Evolutionary conservation across 148 eudicot species (phyloP).

Genomic region (Camellia granthamiana): DNA sequence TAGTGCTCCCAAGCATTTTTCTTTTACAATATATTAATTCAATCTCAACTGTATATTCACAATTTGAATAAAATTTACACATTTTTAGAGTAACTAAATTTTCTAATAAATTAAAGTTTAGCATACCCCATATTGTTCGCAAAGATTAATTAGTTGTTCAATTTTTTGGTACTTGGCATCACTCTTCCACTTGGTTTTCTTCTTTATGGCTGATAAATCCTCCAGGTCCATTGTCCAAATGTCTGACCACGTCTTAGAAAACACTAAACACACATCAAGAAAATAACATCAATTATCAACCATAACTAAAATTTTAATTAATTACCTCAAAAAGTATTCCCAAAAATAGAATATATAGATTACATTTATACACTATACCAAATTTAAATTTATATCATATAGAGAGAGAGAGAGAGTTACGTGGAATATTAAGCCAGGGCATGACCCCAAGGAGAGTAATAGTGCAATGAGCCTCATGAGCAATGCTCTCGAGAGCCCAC

Average conservation of each 20-base stretch:
- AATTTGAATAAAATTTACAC: too few relatives aligned
- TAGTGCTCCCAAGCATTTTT: too few relatives aligned
- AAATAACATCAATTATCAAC: too few relatives aligned
- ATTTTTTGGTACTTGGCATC: slow-evolving; percentile 27
- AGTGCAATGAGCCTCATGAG: background rate
- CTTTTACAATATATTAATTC: too few relatives aligned
- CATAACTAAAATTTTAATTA: too few relatives aligned
- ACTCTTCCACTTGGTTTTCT: slow-evolving; percentile 18
- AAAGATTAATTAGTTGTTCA: slow-evolving; percentile 17
- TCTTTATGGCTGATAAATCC: slow-evolving; percentile 10
- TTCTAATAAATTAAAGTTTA: too few relatives aligned
- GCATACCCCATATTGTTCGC: slow-evolving; percentile 27
- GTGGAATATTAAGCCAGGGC: slow-evolving; percentile 35
- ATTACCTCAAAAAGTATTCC: too few relatives aligned
- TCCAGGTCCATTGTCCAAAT: slow-evolving; percentile 30
- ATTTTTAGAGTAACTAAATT: too few relatives aligned
- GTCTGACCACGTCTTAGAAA: slow-evolving; percentile 27
- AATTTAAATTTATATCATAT: too few relatives aligned
- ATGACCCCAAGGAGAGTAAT: slow-evolving; percentile 23
- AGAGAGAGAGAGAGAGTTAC: slow-evolving; percentile 3
- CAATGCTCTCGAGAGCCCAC: slow-evolving; percentile 28
- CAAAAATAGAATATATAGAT: too few relatives aligned
- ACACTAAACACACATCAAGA: background rate
- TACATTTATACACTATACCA: too few relatives aligned
- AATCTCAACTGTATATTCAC: too few relatives aligned